Percentiles rank a stretch among this genome's conserved stretches.
Conservation (phyloP, 129 eudicot species). For the Gnaphalium uliginosum region DNA sequence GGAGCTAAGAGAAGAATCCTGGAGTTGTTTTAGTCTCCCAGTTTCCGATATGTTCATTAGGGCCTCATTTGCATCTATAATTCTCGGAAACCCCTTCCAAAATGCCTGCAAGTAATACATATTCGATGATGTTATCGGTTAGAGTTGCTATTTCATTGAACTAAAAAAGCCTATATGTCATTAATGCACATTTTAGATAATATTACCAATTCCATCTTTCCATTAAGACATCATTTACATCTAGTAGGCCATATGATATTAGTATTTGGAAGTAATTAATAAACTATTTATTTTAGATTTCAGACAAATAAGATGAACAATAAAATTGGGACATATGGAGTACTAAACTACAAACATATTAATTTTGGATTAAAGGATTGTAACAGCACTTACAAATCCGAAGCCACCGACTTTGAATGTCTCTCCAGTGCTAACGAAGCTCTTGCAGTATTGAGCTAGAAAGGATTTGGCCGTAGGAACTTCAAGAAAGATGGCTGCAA, state of each 20-base stretch:
- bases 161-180: too few species aligned
- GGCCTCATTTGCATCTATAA: conserved; percentile 9
- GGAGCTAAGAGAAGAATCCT: conserved; percentile 25
- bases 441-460: conserved; percentile 56
- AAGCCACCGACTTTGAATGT: conserved; percentile 58
- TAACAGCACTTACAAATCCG: conserved; percentile 47
- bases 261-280: too few species aligned
- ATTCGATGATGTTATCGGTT: background rate
- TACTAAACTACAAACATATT: too few species aligned
- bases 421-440: conserved; percentile 45
- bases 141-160: background rate
- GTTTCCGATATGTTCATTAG: conserved; percentile 39
- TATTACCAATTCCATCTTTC: too few species aligned
- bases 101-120: background rate
- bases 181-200: too few species aligned
- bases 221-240: too few species aligned
- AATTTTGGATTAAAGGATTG: too few species aligned
- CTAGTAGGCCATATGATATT: too few species aligned
- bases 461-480: conserved; percentile 49
- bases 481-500: conserved; percentile 52
- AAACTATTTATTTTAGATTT: too few species aligned
- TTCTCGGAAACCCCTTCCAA: background rate
- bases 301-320: too few species aligned
- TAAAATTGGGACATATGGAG: too few species aligned
- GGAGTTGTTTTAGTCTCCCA: conserved; percentile 34